phyloP scores from a whole-genome alignment of 2,329 filamentous ascomycete species.

The Pseudocercospora macadamiae region DNA sequence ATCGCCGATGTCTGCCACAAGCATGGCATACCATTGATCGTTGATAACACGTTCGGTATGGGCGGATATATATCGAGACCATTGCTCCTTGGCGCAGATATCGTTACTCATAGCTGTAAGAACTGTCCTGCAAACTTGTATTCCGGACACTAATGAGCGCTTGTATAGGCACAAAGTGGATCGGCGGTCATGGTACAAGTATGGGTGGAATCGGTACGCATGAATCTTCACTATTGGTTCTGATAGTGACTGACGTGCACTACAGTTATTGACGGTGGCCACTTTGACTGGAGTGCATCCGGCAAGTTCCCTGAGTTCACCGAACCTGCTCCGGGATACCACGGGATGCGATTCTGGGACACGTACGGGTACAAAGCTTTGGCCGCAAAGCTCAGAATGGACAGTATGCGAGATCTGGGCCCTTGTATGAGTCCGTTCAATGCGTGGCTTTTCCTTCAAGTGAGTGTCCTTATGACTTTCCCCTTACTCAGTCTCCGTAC shows the following conservation, averaged over 20 bases:
- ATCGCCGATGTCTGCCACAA: constrained; percentile 1
- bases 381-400: constrained; percentile 31
- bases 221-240: background rate
- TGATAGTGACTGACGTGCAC: background rate
- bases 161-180: constrained; percentile 35
- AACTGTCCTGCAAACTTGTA: too few relatives aligned
- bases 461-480: too few relatives aligned
- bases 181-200: constrained; percentile 36
- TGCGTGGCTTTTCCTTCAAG: constrained; percentile 29
- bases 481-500: too few relatives aligned
- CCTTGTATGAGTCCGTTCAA: constrained; percentile 31
- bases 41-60: constrained; percentile 36
- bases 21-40: constrained; percentile 11
- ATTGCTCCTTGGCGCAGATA: constrained; percentile 32
- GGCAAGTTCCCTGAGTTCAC: constrained; percentile 32
- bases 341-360: constrained; percentile 35
- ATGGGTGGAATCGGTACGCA: constrained; percentile 32
- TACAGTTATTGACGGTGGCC: constrained; percentile 30
- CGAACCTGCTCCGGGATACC: constrained; percentile 28
- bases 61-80: constrained; percentile 33
- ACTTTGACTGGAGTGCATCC: constrained; percentile 33
- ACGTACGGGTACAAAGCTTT: constrained; percentile 30
- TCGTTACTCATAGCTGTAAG: constrained; percentile 29
- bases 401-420: constrained; percentile 34
- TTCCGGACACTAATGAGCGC: background rate